A percentile compares a stretch with the other conserved stretches of the same genome.
Conservation (phyloP, 116 monocot species). For the Iris pallida region DNA sequence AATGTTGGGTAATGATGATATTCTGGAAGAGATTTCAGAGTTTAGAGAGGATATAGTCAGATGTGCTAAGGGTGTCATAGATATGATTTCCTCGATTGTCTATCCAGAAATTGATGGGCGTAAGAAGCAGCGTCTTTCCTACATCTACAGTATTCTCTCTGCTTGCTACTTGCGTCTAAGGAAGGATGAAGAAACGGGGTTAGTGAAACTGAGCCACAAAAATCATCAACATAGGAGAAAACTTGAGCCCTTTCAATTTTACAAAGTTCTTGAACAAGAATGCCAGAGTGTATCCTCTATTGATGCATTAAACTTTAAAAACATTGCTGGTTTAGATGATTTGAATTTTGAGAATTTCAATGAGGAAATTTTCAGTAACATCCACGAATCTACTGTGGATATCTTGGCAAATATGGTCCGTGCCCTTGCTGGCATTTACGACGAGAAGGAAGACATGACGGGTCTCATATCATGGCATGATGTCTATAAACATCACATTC, state of each 20-base stretch:
- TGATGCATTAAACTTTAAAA: conserved; percentile 70
- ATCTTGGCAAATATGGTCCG: conserved; percentile 64
- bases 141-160: conserved; percentile 71
- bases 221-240: conserved; percentile 24
- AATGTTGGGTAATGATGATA: conserved; percentile 85
- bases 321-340: conserved; percentile 62
- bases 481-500: conserved; percentile 73
- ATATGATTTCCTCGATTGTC: conserved; percentile 56
- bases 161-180: conserved; percentile 56
- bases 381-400: conserved; percentile 59
- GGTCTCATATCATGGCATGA: conserved; percentile 60
- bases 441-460: conserved; percentile 24
- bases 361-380: conserved; percentile 62
- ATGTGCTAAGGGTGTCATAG: conserved; percentile 61
- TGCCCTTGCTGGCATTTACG: conserved; percentile 42
- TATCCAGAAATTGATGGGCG: conserved; percentile 73
- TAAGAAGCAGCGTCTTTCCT: conserved; percentile 79
- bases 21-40: conserved; percentile 72
- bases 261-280: conserved; percentile 79
- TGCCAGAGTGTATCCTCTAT: conserved; percentile 63
- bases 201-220: conserved; percentile 1
- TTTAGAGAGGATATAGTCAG: conserved; percentile 64
- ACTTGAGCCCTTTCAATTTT: conserved; percentile 59
- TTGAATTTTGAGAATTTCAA: conserved; percentile 77
- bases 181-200: conserved; percentile 30